phyloP scores from a whole-genome alignment of 306 rosid genomes.

The Quercus aquifolioides region DNA sequence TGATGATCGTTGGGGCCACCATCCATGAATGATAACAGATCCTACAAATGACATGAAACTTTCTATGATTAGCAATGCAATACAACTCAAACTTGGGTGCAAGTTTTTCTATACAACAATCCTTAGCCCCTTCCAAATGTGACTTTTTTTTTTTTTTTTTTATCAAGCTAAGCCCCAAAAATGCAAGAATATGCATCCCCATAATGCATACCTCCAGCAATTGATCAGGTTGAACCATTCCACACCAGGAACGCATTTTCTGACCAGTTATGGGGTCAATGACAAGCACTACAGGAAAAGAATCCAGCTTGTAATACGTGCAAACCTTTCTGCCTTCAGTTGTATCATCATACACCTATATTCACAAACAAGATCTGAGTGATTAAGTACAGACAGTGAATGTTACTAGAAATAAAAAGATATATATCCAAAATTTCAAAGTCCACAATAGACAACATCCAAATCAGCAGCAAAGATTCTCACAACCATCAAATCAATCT shows the following conservation, averaged over 20 bases:
- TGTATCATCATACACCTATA: constrained; percentile 91
- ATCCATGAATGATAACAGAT: constrained; percentile 76
- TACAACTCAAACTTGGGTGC: background rate
- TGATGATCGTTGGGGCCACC: constrained; percentile 91
- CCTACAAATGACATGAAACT: constrained; percentile 44
- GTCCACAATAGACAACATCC: background rate
- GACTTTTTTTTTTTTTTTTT: too few relatives aligned
- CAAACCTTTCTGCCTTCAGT: constrained; percentile 95
- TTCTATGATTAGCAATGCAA: constrained; percentile 19
- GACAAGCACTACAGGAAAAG: constrained; percentile 84
- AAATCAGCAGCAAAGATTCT: constrained; percentile 9
- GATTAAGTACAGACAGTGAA: background rate
- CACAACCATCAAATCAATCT: background rate
- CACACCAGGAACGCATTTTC: constrained; percentile 84
- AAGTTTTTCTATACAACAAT: background rate
- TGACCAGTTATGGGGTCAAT: constrained; percentile 97
- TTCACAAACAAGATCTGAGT: constrained; percentile 5
- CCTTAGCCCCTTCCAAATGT: background rate
- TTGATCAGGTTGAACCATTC: constrained; percentile 94
- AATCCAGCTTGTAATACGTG: constrained; percentile 79
- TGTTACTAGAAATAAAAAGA: background rate
- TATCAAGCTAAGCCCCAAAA: too few relatives aligned
- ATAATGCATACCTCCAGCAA: constrained; percentile 68
- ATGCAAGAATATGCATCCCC: background rate
- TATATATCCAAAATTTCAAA: background rate